Evolutionary conservation across 495 filamentous ascomycete species (phyloP).

Genomic region (Aspergillus conjunctus): DNA sequence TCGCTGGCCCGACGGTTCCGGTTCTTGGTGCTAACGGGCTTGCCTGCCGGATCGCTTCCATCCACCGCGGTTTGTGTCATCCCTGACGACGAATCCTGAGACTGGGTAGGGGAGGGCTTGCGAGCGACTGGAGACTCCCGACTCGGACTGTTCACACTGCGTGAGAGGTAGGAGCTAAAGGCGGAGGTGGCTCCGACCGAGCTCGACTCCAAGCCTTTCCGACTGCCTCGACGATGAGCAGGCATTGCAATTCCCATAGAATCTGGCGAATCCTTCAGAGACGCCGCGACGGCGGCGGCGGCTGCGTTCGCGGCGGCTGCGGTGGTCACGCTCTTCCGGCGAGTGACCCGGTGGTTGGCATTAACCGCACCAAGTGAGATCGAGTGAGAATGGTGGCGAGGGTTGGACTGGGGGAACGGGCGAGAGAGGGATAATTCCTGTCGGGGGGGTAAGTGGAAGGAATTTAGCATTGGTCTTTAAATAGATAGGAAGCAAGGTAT

Average conservation of each 20-base stretch:
- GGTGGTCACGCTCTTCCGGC: conserved; percentile 90
- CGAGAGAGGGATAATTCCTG: conserved; percentile 53
- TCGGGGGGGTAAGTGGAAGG: conserved; percentile 10
- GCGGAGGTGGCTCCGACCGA: conserved; percentile 42
- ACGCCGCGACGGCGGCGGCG: conserved; percentile 74
- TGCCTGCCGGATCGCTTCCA: conserved; percentile 32
- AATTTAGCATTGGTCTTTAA: conserved; percentile 15
- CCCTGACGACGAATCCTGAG: conserved; percentile 46
- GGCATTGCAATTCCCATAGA: conserved; percentile 38
- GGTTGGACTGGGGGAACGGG: conserved; percentile 51
- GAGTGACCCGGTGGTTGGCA: conserved; percentile 79
- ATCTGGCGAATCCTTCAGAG: conserved; percentile 64
- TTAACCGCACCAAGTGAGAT: conserved; percentile 79
- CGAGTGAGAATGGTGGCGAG: conserved; percentile 80
- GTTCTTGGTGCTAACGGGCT: conserved; percentile 63
- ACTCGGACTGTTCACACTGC: conserved; percentile 56
- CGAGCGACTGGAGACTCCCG: conserved; percentile 54
- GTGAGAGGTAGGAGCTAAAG: conserved; percentile 46
- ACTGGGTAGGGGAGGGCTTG: conserved; percentile 45
- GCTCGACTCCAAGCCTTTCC: conserved; percentile 50
- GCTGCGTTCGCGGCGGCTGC: conserved; percentile 72
- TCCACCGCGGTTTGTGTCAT: conserved; percentile 23
- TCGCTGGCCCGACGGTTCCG: conserved; percentile 83
- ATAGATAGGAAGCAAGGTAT: not conserved
- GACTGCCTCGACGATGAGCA: conserved; percentile 47